Conservation (phyloP, 306 rosid species). For the Clitoria ternatea region DNA sequence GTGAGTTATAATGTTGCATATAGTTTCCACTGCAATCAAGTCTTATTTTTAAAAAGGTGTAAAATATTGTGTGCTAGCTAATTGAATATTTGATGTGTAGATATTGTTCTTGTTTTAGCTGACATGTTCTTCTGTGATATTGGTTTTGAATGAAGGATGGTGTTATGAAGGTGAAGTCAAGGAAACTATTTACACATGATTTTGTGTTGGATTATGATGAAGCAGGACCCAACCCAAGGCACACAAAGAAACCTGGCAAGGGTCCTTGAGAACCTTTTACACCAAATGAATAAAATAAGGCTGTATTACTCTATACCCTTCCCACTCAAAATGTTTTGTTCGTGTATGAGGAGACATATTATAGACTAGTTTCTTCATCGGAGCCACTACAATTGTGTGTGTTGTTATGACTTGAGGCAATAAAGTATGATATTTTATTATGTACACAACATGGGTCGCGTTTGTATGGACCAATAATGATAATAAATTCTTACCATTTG, state of each 20-base stretch:
- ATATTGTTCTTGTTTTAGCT: constrained; percentile 13
- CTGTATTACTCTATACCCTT: constrained; percentile 15
- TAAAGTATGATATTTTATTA: constrained; percentile 22
- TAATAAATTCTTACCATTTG: constrained; percentile 25
- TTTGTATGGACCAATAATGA: constrained; percentile 7
- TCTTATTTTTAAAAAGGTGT: background rate
- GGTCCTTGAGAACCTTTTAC: constrained; percentile 37
- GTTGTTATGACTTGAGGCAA: constrained; percentile 24
- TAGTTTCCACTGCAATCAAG: background rate
- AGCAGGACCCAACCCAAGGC: constrained; percentile 56
- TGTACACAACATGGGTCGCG: constrained; percentile 8
- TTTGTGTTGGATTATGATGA: constrained; percentile 65
- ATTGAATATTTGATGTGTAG: constrained; percentile 5
- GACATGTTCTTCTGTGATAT: constrained; percentile 1
- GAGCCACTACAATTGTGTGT: constrained; percentile 26
- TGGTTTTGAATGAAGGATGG: constrained; percentile 39
- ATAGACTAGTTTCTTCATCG: constrained; percentile 32
- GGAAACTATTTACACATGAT: constrained; percentile 48
- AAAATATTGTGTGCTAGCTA: background rate
- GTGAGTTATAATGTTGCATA: background rate
- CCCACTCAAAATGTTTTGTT: constrained; percentile 32
- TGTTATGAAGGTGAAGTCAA: constrained; percentile 27
- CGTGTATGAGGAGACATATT: constrained; percentile 41
- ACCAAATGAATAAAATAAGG: constrained; percentile 7
- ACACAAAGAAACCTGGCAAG: constrained; percentile 60